These are phyloP conservation scores for Populus deltoides DNA, from an alignment of 345 rosid species.

Conservation along the genomic window DNA sequence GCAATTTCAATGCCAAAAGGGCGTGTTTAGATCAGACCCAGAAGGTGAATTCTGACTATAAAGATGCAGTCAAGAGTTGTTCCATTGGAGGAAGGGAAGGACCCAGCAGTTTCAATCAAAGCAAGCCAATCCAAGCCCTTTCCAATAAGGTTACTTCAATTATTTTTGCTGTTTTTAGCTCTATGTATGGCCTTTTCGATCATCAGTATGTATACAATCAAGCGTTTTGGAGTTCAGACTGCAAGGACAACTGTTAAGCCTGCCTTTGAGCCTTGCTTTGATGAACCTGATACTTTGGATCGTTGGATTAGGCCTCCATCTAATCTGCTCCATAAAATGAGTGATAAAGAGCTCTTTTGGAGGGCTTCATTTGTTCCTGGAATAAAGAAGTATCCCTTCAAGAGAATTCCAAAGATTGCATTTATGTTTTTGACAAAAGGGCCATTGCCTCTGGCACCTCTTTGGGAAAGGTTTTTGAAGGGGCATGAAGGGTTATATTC, in stretches of 20 bases:
- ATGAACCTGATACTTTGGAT: constrained; percentile 37
- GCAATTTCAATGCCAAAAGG: background rate
- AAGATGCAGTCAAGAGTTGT: constrained; percentile 60
- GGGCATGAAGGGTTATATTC: constrained; percentile 78
- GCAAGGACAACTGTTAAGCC: constrained; percentile 45
- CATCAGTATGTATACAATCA: constrained; percentile 65
- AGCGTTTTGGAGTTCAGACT: constrained; percentile 52
- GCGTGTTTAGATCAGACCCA: constrained; percentile 17
- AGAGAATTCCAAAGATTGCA: constrained; percentile 78
- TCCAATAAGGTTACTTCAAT: constrained; percentile 49
- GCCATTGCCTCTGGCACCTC: constrained; percentile 78
- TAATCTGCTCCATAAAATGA: constrained; percentile 66
- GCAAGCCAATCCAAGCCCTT: constrained; percentile 46
- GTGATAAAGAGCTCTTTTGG: constrained; percentile 75
- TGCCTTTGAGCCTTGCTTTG: constrained; percentile 48
- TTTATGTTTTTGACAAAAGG: constrained; percentile 97
- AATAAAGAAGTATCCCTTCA: constrained; percentile 62
- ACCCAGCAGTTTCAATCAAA: constrained; percentile 36
- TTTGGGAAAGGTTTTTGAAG: constrained; percentile 89
- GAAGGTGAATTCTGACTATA: constrained; percentile 20
- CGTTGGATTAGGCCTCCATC: constrained; percentile 62
- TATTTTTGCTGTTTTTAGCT: constrained; percentile 50
- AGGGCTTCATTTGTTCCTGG: constrained; percentile 74
- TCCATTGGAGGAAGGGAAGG: constrained; percentile 71
- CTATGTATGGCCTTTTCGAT: constrained; percentile 55